Base-by-base conservation (phyloP, 768 basidiomycete genomes). In the Termitomyces sp. region DNA sequence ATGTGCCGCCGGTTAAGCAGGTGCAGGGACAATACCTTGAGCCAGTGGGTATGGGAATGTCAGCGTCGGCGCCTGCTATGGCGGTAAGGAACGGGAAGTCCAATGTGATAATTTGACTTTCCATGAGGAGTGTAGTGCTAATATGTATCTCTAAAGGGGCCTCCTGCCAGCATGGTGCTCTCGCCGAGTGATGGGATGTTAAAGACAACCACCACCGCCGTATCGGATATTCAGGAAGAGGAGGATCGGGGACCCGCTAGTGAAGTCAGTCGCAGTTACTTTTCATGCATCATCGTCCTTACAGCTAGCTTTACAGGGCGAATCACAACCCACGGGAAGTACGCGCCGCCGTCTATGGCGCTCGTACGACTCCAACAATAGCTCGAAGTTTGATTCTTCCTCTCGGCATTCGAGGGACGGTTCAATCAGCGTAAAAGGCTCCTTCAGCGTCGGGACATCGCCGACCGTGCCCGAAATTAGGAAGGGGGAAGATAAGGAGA, bases 121-220 rank as follows among this genome's bases (percentile, higher is more conserved):
- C 13, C 36, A 47, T 10, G 16, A 43, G 28, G 8, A 20, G 8
- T 12, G 38, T 26, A 7, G 7, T 53, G 26, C 32, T 46, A 56
- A 22, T 22, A 28, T 53, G 24, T 26, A 53, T 8, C 20, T 18
- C 13, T 71, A 65, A 81, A 80, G 72, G 66, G 57, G 13, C 77
- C 83, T 3, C 83, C 87, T 10, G 65, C 78, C 2, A 80, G 81
- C 9, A 66, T 87, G 54, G 69, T 71, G 9, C 66, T 84, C 22
- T 87, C 87, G 1, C 84, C 87, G 0, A 87, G 84, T 58, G 88
- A 88, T 58, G 72, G 79, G 18, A 79, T 80, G 7, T 69, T 88
- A 20, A 79, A 77, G 42, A 70, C 74, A 13, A 72, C 69, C n/a
- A 72, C 70, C 1, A 80, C 70, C n/a, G 73, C 70, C 22, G 67